A percentile compares a stretch with the other conserved stretches of the same genome.
Conservation (phyloP, 345 rosid species). For the Diplotaxis tenuifolia region DNA sequence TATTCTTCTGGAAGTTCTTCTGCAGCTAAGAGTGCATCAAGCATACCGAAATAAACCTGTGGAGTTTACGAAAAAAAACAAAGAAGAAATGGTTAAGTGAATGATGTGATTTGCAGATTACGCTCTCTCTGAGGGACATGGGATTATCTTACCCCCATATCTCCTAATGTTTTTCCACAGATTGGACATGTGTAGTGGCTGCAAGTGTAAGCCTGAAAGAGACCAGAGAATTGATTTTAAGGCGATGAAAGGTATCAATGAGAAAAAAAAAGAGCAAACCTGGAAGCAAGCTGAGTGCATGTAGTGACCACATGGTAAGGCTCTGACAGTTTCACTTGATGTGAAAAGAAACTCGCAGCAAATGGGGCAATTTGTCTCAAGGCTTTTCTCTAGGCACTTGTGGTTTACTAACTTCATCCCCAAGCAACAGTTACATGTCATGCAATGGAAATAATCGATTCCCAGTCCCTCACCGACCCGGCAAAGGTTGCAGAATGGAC, state of each 20-base stretch:
- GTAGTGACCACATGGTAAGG: conserved; percentile 88
- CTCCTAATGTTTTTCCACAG: conserved; percentile 91
- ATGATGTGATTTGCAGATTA: conserved; percentile 12
- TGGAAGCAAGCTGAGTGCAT: conserved; percentile 96
- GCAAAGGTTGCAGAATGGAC: conserved; percentile 91
- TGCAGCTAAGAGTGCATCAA: conserved; percentile 78
- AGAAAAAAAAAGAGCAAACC: conserved; percentile 44
- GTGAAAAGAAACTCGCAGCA: conserved; percentile 88
- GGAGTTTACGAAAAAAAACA: background rate
- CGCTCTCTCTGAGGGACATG: conserved; percentile 11
- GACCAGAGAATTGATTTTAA: conserved; percentile 3
- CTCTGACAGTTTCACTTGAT: conserved; percentile 76
- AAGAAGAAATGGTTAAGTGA: background rate
- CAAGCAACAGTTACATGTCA: conserved; percentile 92
- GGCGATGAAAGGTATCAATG: conserved; percentile 10
- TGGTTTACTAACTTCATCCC: conserved; percentile 70
- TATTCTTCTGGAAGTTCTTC: conserved; percentile 94
- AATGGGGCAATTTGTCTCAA: conserved; percentile 89
- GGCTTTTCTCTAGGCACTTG: conserved; percentile 82
- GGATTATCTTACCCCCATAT: conserved; percentile 72
- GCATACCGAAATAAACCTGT: conserved; percentile 95
- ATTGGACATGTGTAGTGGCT: conserved; percentile 89
- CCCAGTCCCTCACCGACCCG: conserved; percentile 91
- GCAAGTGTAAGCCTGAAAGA: conserved; percentile 83
- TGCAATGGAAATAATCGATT: conserved; percentile 84